Evolutionary conservation across 106 monocot genomes (phyloP).

Genomic region (Dioscorea zingiberensis): DNA sequence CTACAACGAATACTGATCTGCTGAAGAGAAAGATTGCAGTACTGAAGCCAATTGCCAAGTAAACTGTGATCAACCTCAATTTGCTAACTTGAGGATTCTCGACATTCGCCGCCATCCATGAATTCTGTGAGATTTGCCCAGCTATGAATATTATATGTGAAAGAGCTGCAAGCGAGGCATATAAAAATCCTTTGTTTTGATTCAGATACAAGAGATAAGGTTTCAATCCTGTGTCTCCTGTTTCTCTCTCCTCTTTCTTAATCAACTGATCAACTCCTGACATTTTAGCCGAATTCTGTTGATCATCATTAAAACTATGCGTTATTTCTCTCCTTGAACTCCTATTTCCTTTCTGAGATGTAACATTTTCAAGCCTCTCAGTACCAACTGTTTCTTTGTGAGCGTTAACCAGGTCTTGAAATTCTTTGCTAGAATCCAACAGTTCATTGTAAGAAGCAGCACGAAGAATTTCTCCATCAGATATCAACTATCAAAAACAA

Average conservation of each 20-base stretch:
- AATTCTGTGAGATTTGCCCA: slow-evolving; percentile 84
- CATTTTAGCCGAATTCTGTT: slow-evolving; percentile 3
- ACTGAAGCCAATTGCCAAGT: slow-evolving; percentile 58
- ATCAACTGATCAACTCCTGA: slow-evolving; percentile 59
- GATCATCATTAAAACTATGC: slow-evolving; percentile 1
- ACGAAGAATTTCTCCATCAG: slow-evolving; percentile 63
- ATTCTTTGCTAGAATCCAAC: slow-evolving; percentile 52
- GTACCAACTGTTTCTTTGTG: slow-evolving; percentile 67
- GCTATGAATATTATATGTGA: slow-evolving; percentile 60
- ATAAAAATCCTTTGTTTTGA: slow-evolving; percentile 79
- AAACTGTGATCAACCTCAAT: slow-evolving; percentile 57
- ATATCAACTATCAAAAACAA: slow-evolving; percentile 59
- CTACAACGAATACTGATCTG: slow-evolving; percentile 63
- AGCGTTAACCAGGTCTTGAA: slow-evolving; percentile 72
- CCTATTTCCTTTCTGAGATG: slow-evolving; percentile 11
- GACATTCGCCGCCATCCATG: slow-evolving; percentile 98
- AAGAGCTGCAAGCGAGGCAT: slow-evolving; percentile 31
- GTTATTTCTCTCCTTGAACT: slow-evolving; percentile 15
- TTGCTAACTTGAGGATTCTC: slow-evolving; percentile 68
- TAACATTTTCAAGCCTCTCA: slow-evolving; percentile 25
- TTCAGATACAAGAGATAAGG: slow-evolving; percentile 73
- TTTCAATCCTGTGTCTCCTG: slow-evolving; percentile 65
- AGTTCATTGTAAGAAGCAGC: slow-evolving; percentile 57
- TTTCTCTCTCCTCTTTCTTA: slow-evolving; percentile 90
- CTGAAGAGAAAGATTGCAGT: slow-evolving; percentile 47